These are phyloP conservation scores for Gypsophila paniculata DNA, from an alignment of 179 eudicot species.

Conservation along the genomic window DNA sequence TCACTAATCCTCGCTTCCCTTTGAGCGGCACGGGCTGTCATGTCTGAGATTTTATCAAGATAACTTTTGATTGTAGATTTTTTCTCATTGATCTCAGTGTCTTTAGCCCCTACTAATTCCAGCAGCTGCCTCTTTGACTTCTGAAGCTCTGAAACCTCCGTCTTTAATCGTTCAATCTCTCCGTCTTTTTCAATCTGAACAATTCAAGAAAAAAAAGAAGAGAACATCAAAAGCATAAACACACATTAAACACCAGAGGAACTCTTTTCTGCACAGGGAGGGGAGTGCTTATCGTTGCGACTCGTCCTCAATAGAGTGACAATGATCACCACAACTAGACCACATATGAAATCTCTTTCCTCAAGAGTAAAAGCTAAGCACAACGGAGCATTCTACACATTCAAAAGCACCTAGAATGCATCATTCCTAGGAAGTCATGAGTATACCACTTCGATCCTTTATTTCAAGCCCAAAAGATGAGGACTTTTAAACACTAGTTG, in stretches of 20 bases:
- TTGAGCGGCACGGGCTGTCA: conserved; percentile 56
- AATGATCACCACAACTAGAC: neutral
- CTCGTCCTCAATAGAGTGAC: neutral
- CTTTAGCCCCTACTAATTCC: conserved; percentile 69
- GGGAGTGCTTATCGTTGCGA: neutral
- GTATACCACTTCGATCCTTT: too few species aligned
- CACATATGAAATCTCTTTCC: neutral
- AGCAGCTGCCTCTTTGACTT: conserved; percentile 85
- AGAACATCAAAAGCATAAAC: neutral
- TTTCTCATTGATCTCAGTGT: conserved; percentile 69
- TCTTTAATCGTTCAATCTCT: conserved; percentile 62
- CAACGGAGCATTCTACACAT: neutral
- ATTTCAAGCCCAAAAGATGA: too few species aligned
- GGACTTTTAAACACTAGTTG: too few species aligned
- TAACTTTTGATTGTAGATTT: conserved; percentile 63
- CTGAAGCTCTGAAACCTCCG: conserved; percentile 65
- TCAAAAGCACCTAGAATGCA: neutral
- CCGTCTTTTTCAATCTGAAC: conserved; percentile 78
- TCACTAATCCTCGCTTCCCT: conserved; percentile 67
- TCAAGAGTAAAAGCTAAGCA: neutral
- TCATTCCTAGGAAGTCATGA: too few species aligned
- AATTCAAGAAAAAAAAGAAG: conserved; percentile 1
- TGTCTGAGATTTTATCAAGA: conserved; percentile 68
- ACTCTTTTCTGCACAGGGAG: neutral
- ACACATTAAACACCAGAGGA: neutral